Percentiles rank a stretch among this genome's conserved stretches.
Conservation (phyloP, 495 filamentous ascomycete species). For the Jackrogersella multiformis region DNA sequence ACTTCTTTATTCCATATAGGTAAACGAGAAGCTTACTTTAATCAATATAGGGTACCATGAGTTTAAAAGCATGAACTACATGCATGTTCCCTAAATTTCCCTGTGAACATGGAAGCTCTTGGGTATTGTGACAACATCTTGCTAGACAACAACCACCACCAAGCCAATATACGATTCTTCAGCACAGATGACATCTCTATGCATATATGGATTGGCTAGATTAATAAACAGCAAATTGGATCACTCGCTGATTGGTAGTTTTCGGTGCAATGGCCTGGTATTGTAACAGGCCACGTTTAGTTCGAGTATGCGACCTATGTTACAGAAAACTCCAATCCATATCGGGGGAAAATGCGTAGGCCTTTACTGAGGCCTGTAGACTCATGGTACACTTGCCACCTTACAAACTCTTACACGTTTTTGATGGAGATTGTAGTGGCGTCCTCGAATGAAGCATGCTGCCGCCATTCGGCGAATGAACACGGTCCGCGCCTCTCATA, state of each 20-base stretch:
- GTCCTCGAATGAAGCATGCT: too few relatives aligned
- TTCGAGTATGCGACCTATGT: not conserved
- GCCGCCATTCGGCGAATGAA: not conserved
- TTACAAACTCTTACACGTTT: constrained; percentile 2
- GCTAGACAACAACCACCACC: not conserved
- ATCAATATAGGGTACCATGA: too few relatives aligned
- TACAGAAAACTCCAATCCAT: too few relatives aligned
- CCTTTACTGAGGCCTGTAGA: not conserved
- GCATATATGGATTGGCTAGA: not conserved
- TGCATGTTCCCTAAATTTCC: too few relatives aligned
- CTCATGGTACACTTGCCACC: not conserved
- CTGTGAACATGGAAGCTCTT: not conserved
- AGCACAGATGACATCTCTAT: not conserved
- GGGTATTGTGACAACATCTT: not conserved
- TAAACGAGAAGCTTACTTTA: too few relatives aligned
- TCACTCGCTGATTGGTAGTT: not conserved
- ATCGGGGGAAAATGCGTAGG: not conserved
- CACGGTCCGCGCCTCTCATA: not conserved
- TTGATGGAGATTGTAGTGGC: not conserved
- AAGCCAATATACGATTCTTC: not conserved
- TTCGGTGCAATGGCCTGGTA: not conserved
- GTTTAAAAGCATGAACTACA: too few relatives aligned
- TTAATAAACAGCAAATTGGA: not conserved
- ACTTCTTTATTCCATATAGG: not conserved
- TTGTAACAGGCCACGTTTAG: not conserved